Conservation (phyloP, 768 basidiomycete species). For the Calvatia gigantea region DNA sequence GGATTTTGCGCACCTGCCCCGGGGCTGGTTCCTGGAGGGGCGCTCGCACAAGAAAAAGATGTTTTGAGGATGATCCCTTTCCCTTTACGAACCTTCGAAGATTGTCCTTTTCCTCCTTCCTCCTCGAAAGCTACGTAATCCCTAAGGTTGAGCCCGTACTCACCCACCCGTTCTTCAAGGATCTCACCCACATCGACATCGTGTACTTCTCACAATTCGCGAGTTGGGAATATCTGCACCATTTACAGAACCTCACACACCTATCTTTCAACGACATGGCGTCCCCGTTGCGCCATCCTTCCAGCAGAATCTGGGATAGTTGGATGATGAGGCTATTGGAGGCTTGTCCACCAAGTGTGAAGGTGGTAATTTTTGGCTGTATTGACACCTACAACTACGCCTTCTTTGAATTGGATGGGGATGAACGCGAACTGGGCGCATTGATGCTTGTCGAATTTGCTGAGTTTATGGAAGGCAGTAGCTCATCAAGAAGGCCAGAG, state of each 20-base stretch:
- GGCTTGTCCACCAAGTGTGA: background rate
- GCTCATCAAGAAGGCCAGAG: background rate
- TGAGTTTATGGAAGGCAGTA: background rate
- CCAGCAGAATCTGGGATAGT: background rate
- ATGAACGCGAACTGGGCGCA: background rate
- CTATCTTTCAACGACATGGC: background rate
- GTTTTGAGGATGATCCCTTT: background rate
- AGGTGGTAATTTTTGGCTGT: background rate
- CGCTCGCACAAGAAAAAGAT: background rate
- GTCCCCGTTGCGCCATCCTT: background rate
- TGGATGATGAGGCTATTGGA: background rate
- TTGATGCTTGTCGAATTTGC: background rate
- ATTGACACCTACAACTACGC: background rate
- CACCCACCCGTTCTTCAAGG: background rate
- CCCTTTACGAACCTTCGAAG: background rate
- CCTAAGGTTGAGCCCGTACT: background rate
- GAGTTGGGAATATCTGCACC: background rate
- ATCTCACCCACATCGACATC: background rate
- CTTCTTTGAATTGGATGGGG: background rate
- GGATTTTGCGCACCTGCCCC: background rate
- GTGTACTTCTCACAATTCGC: background rate
- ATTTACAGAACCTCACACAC: background rate
- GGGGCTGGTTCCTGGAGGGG: background rate
- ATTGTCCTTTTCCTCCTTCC: background rate
- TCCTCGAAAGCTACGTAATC: background rate